These are phyloP conservation scores for Volvox carteri DNA, from an alignment of 163 green algal species.

Conservation along the genomic window DNA sequence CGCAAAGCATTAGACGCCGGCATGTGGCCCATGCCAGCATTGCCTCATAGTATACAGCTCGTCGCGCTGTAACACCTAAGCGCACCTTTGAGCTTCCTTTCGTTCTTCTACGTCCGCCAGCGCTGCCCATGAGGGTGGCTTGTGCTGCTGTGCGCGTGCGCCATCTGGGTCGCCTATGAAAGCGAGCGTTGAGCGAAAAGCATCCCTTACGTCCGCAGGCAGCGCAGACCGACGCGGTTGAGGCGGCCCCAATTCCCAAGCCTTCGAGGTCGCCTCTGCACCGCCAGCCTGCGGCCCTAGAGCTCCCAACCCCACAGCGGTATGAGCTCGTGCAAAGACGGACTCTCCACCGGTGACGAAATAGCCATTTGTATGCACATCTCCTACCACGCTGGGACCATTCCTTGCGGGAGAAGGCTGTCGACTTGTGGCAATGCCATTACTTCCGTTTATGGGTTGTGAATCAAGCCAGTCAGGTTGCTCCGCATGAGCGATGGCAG, in stretches of 20 bases:
- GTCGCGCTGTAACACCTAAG: no score
- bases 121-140: conserved; percentile 9
- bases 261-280: neutral
- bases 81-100: conserved; percentile 36
- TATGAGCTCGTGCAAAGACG: neutral
- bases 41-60: no score
- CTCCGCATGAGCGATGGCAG: neutral
- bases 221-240: neutral
- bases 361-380: neutral
- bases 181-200: conserved; percentile 12
- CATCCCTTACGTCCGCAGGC: conserved; percentile 13
- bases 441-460: neutral
- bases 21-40: no score
- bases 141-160: conserved; percentile 21
- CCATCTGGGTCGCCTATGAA: conserved; percentile 38
- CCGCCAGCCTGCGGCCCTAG: neutral
- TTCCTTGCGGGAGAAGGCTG: neutral
- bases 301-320: neutral
- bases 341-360: conserved; percentile 33
- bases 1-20: no score
- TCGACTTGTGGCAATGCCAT: neutral
- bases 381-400: neutral
- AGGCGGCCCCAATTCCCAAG: neutral
- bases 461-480: neutral
- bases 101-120: conserved; percentile 46